phyloP scores from a whole-genome alignment of 2,329 filamentous ascomycete species.

The Cordyceps javanica region DNA sequence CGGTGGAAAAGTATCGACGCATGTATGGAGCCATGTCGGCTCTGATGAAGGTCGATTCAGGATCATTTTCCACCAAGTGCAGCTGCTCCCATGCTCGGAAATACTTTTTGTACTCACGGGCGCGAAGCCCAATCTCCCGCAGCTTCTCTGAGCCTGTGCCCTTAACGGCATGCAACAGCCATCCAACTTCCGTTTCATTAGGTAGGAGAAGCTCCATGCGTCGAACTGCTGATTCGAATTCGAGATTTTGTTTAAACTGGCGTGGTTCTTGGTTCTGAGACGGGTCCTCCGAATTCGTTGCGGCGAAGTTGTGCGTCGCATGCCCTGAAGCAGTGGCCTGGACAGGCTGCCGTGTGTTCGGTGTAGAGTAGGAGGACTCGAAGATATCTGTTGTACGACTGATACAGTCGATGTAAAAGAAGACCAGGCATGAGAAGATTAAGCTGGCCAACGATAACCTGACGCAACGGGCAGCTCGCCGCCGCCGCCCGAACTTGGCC shows the following conservation, averaged over 20 bases:
- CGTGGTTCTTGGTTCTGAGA: not conserved
- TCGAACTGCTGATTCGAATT: not conserved
- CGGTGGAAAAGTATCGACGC: not conserved
- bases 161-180: not conserved
- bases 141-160: slow-evolving; percentile 1
- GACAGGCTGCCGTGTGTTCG: not conserved
- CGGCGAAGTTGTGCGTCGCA: not conserved
- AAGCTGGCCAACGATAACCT: not conserved
- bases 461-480: not conserved
- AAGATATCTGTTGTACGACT: not conserved
- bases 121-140: slow-evolving; percentile 1
- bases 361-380: not conserved
- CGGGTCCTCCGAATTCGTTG: not conserved
- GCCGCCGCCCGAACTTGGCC: not conserved
- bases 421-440: not conserved
- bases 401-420: not conserved
- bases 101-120: not conserved
- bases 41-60: not conserved
- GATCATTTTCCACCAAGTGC: not conserved
- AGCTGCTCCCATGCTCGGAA: not conserved
- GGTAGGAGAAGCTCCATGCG: not conserved
- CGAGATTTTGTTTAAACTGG: not conserved
- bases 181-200: not conserved
- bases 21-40: not conserved
- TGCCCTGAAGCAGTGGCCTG: not conserved